Conservation (phyloP, 2,329 filamentous ascomycete genomes). For the Alternaria conjuncta region DNA sequence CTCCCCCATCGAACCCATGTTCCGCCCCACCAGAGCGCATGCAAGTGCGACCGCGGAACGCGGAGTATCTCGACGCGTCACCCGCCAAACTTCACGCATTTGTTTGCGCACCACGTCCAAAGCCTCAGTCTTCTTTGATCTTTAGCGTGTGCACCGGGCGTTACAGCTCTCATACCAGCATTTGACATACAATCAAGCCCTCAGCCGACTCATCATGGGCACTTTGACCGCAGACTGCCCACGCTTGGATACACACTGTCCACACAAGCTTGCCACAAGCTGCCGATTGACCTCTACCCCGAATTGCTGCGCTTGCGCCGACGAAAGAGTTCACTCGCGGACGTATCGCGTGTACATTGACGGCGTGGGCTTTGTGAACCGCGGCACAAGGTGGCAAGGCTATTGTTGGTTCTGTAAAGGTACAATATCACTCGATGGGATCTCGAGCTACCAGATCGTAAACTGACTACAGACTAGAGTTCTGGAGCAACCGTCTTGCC, state of each 20-base stretch:
- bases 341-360: slow-evolving; percentile 58
- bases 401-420: slow-evolving; percentile 61
- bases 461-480: slow-evolving; percentile 43
- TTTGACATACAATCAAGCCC: background rate
- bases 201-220: slow-evolving; percentile 36
- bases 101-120: background rate
- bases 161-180: background rate
- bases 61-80: slow-evolving; percentile 4
- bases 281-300: slow-evolving; percentile 50
- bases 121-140: background rate
- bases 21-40: slow-evolving; percentile 42
- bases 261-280: slow-evolving; percentile 52
- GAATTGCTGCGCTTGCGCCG: slow-evolving; percentile 51
- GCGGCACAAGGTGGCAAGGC: slow-evolving; percentile 57
- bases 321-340: slow-evolving; percentile 50
- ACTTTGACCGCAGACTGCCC: slow-evolving; percentile 50
- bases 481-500: slow-evolving; percentile 56
- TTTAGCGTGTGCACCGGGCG: background rate
- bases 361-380: slow-evolving; percentile 57
- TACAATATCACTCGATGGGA: background rate
- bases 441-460: background rate
- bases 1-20: slow-evolving; percentile 1
- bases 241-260: slow-evolving; percentile 46
- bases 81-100: background rate
- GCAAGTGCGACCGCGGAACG: slow-evolving; percentile 7